phyloP scores from a whole-genome alignment of 106 monocot genomes.

The Dioscorea dumetorum region DNA sequence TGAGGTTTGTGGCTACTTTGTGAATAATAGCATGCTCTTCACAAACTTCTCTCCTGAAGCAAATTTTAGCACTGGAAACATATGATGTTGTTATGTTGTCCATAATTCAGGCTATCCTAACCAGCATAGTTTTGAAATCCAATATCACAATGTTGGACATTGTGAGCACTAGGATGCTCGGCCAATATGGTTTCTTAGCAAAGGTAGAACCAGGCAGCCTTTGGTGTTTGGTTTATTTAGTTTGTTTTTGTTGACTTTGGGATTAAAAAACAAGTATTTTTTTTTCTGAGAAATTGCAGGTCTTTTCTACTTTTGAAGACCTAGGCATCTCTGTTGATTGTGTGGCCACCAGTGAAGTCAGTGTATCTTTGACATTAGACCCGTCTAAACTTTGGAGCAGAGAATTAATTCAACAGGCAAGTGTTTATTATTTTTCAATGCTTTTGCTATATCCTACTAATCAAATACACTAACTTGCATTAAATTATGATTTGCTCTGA shows the following conservation, averaged over 20 bases:
- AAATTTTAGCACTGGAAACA: too few species aligned
- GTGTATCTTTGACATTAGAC: constrained; percentile 92
- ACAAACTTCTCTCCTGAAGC: too few species aligned
- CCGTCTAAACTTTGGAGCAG: constrained; percentile 92
- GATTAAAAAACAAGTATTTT: constrained; percentile 4
- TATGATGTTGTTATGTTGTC: too few species aligned
- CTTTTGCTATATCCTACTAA: too few species aligned
- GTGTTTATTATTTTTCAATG: background rate
- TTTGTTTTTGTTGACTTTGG: constrained; percentile 15
- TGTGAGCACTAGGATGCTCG: constrained; percentile 94
- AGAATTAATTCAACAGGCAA: constrained; percentile 72
- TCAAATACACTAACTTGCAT: too few species aligned
- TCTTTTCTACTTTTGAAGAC: constrained; percentile 95
- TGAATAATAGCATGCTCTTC: background rate
- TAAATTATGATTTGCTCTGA: too few species aligned
- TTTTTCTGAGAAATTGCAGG: constrained; percentile 26
- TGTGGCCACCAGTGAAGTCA: constrained; percentile 99
- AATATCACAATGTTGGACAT: constrained; percentile 97
- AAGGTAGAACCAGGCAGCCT: constrained; percentile 35
- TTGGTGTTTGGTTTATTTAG: background rate
- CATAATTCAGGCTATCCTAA: constrained; percentile 57
- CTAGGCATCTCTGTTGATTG: constrained; percentile 93
- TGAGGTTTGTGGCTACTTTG: constrained; percentile 42
- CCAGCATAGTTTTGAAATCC: constrained; percentile 91
- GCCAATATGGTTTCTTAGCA: constrained; percentile 90